These are phyloP conservation scores for Citrus sinensis DNA, from an alignment of 345 rosid species.

Conservation along the genomic window DNA sequence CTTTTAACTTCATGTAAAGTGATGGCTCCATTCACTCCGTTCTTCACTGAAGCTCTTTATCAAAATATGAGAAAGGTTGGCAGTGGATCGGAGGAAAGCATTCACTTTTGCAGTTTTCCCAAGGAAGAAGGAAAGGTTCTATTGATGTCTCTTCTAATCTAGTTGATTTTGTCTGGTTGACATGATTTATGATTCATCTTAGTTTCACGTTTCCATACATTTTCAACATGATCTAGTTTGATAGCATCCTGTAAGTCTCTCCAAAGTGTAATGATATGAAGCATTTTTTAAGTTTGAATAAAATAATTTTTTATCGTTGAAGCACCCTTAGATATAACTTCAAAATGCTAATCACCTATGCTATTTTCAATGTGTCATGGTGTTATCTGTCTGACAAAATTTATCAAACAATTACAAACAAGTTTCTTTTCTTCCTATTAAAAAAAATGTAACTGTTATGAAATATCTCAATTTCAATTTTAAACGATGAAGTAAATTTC, in stretches of 20 bases:
- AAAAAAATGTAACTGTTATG: not conserved
- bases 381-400: not conserved
- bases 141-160: not conserved
- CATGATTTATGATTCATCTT: not conserved
- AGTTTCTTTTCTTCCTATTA: too few species aligned
- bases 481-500: not conserved
- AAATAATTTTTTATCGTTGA: not conserved
- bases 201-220: not conserved
- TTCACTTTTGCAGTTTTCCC: conserved; percentile 86
- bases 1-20: conserved; percentile 93
- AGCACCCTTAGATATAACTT: not conserved
- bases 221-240: not conserved
- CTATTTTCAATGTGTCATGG: not conserved
- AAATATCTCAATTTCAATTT: not conserved
- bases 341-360: not conserved
- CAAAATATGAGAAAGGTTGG: conserved; percentile 88
- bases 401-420: not conserved
- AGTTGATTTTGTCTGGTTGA: not conserved
- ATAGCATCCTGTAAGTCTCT: not conserved
- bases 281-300: not conserved
- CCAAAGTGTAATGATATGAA: not conserved
- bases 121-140: conserved; percentile 77
- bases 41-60: conserved; percentile 90
- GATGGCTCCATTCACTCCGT: conserved; percentile 99
- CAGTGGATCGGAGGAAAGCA: conserved; percentile 72